Evolutionary conservation across 805 yeast genomes (phyloP), one percentile per base, ranked within the genome.

Genomic region (Dipodascus geniculatus): DNA sequence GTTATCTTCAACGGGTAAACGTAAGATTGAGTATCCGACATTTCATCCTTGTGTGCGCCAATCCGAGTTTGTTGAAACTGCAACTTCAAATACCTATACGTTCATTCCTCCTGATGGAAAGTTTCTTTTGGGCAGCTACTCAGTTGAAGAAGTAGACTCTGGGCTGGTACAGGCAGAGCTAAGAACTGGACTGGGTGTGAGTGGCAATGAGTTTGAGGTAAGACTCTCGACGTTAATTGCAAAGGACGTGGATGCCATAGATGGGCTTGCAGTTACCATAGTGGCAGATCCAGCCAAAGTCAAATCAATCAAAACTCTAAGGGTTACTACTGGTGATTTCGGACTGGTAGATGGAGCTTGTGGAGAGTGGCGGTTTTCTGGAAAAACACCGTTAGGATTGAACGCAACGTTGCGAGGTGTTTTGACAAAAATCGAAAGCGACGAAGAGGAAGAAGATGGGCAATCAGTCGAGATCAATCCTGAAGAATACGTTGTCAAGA

Each of bases 91-190:
- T 0, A 58, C 68, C 0, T 63, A 89, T 31, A 72, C 80, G 17
- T 87, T 91, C 62, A 75, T 85, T 19, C 99, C 98, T 3, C 96
- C 98, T 0, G 96, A 91, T 67, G 97, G 95, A 3, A 75, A 71
- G 55, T 79, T 80, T 44, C 71, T 74, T 2, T 64, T 90, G 22
- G 77, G 83, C 75, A 67, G 77, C 8, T 90, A 90, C 66, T 72
- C 76, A 3, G 65, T 85, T 28, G 85, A 85, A 2, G 58, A 59
- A 2, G 56, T 57, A 11, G 63, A 72, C 63, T 62, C 73, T n/a
- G 86, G 86, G 0, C 61, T 79, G n/a, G 73, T 84, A 8, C 73
- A 72, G 48, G 76, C 79, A 3, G 84, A 82, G 48, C 72, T 79
- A 51, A 68, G 67, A 50, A 71, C 76, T 1, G 83, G 80, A 0